Evolutionary conservation across 2,329 filamentous ascomycete genomes (phyloP), one percentile per base, ranked within the genome.

Genomic region (Trichoderma oligosporum): DNA sequence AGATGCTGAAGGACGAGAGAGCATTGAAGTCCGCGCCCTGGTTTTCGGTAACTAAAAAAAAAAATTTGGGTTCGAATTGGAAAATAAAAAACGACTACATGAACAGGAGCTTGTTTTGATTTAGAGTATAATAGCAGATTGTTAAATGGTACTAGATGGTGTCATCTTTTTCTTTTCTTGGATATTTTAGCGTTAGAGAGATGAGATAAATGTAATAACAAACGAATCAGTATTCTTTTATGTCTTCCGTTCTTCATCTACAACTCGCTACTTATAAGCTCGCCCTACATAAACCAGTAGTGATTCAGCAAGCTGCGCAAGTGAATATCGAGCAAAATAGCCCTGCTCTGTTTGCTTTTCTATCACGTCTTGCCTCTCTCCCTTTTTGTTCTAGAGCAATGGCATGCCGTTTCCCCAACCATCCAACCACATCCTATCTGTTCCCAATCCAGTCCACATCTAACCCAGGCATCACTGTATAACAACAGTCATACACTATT

Each of bases 21-120:
- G 91, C 69, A 96, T 97, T 68, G 92, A 97, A 72, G 88, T 96
- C 14, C 81, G 92, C 64, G 85, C 89, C 33, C 76, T 96, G 70
- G 88, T 96, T 0, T 96, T 96, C 78, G 88, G 87, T 0, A 76
- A 78, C 12, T 81, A 61, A 16, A 35, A 35, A 31, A 29, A 20
- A 8, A 31, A 18, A 20, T 2, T 18, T 31, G 29, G 18, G 2
- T 27, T 46, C 31, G 16, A 18, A 9, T 14, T 35, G 31, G 49
- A 25, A 27, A n/a, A n/a, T n/a, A n/a, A n/a, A n/a, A n/a, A n/a
- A n/a, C n/a, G n/a, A n/a, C n/a, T 25, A 6, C 12, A 24, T 42
- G 12, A 41, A 22, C 7, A 16, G 38, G 38, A 16, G 38, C 18
- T 11, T 41, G 18, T 41, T 12, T 20, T 41, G 38, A 20, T 41